Base-by-base conservation (phyloP, 73 alveolate genomes). In the Paramecium biaurelia region DNA sequence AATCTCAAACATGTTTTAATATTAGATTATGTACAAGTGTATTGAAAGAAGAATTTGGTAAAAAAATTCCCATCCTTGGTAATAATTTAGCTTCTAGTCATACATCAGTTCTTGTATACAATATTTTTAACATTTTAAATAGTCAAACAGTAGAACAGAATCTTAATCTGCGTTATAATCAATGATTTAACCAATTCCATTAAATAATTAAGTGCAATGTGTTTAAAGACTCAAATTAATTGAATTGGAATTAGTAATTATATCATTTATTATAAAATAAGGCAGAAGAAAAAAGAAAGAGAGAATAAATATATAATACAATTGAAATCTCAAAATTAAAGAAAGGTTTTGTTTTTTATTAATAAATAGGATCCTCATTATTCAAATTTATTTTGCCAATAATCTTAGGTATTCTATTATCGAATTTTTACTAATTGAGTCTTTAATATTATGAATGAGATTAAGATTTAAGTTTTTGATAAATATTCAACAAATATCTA, bases 211-310 rank as follows among this genome's bases (percentile, higher is more conserved):
- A 14, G 84, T 63, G 8, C 1, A 21, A 26, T 63, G 45, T 7
- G 84, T 63, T 30, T 0, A 26, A 63, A 63, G 11, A 32, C 21
- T 63, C 41, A 63, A 32, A 30, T 10, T 12, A 63, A 63, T 63
- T 63, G 84, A 63, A 63, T 63, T 11, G 14, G 24, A 63, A 4
- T 23, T 63, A 26, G 84, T 63, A 63, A 18, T n/a, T 63, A 63
- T 26, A 5, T 11, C 0, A 1, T 11, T 11, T 0, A 2, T 63
- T 30, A 38, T 38, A 5, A 63, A 2, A 63, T 15, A 10, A 63
- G 84, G 84, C 84, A 63, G 84, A 63, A 63, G 84, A 63, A 63
- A 63, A 63, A 63, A 63, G 84, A 63, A 63, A 63, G 45, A 26
- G 84, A 63, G 84, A 63, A 63, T 24, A 63, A 26, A 30, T 63